Percentiles rank a stretch among this genome's conserved stretches.
Conservation (phyloP, 768 basidiomycete genomes). For the Pleurotus eryngii region DNA sequence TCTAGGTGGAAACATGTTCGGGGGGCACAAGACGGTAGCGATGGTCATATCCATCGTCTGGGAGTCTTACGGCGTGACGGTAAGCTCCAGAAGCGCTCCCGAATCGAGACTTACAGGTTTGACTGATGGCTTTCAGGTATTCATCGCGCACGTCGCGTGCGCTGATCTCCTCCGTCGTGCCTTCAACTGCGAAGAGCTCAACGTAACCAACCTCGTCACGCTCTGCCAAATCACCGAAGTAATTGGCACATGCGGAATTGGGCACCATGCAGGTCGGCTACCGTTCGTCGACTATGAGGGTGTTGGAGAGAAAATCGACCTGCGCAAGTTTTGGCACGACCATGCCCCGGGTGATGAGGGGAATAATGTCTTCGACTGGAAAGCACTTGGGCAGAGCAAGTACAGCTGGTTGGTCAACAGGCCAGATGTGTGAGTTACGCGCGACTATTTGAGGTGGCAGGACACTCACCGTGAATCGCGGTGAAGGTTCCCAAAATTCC, state of each 20-base stretch:
- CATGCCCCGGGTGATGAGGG: neutral
- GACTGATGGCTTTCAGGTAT: neutral
- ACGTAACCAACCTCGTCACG: constrained; percentile 1
- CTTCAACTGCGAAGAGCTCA: constrained; percentile 12
- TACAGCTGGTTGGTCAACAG: constrained; percentile 17
- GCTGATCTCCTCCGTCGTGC: constrained; percentile 17
- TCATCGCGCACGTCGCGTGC: constrained; percentile 18
- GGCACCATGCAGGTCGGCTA: constrained; percentile 15
- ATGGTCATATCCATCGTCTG: constrained; percentile 12
- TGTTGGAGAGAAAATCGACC: constrained; percentile 17
- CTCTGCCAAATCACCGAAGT: constrained; percentile 18
- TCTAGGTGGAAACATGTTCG: constrained; percentile 9
- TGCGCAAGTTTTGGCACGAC: constrained; percentile 18
- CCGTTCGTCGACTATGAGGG: constrained; percentile 18
- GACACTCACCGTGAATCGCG: too few relatives aligned
- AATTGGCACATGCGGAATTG: constrained; percentile 18
- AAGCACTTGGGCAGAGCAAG: constrained; percentile 8
- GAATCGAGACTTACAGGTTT: neutral
- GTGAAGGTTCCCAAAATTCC: neutral
- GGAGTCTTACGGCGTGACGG: constrained; percentile 12
- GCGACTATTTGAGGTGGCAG: too few relatives aligned
- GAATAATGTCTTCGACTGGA: constrained; percentile 19
- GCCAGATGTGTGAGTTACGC: constrained; percentile 17
- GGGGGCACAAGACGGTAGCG: neutral
- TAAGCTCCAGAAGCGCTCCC: neutral